Base-by-base conservation (phyloP, 2,329 filamentous ascomycete genomes). In the Ascochyta rabiei region DNA sequence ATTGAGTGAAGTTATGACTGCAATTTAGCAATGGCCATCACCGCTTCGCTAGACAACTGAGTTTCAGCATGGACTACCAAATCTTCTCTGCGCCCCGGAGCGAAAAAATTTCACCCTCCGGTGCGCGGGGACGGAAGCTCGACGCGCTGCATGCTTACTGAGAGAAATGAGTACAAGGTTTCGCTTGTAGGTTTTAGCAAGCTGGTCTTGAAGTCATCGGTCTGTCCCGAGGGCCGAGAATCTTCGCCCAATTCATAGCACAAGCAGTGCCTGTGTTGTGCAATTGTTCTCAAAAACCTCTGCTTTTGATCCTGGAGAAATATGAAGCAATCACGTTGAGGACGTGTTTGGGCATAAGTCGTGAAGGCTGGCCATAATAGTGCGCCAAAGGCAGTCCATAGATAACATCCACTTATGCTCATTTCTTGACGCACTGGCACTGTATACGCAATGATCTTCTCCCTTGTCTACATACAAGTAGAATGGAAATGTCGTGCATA, bases 391-490 rank as follows among this genome's bases (percentile, higher is more conserved):
- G 40, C 39, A 18, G n/a, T 8, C 23, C 28, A 6, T 12, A 3
- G 3, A 34, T 13, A 13, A 31, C 21, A 26, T 9, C 16, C 8
- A 40, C 18, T 30, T 6, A 15, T 15, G 28, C 8, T 39, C n/a
- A 10, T 1, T 6, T 6, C 1, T 8, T 5, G 10, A 19, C 9
- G 30, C 9, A 13, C 37, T 42, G 18, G 35, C 31, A 34, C 24
- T 37, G 46, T 38, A 38, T 46, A 39, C 30, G 37, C 37, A 46
- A 50, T 16, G 24, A 50, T 46, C 35, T 50, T 31, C 30, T 19
- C 8, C 28, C 9, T 55, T 30, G 37, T 50, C 18, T 47, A 41
- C 24, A 46, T 18, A 23, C 41, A 55, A 37, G 47, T 55, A 55
- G 16, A 24, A 12, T 26, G 44, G n/a, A 21, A 30, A 41, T n/a